Base-by-base conservation (phyloP, 2,329 filamentous ascomycete genomes). In the Emergomyces orientalis region DNA sequence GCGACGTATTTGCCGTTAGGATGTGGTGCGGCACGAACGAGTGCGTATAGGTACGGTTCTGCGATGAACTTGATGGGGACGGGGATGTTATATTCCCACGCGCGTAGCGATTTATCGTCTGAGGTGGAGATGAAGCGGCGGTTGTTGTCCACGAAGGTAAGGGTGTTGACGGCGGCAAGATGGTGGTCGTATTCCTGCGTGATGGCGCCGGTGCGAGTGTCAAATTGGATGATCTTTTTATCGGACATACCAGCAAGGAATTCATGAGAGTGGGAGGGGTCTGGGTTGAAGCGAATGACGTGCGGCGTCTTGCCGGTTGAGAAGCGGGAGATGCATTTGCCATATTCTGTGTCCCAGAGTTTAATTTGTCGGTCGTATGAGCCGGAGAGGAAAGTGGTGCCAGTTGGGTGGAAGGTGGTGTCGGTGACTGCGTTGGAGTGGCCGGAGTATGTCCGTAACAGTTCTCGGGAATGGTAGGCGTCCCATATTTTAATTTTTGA, bases 171-270 rank as follows among this genome's bases (percentile, higher is more conserved):
- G 30, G 94, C 91, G n/a, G 91, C 94, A 65, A 99, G 80, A 75
- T 99, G 94, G 76, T 99, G 94, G 73, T 99, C 93, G 78, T 99
- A 99, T 79, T 97, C 94, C 73, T 99, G 95, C 14, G 96, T 89
- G 63, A 94, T 83, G 70, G 95, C 86, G 68, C 85, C 86, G 7
- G 87, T 86, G 34, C 95, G 85, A 1, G 87, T 92, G 76, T 99
- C 94, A 76, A 95, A 99, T 73, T 99, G 94, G 51, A 99, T 84
- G 69, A 99, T 99, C 81, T 97, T 97, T 81, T 99, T 99, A 77
- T 99, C 93, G 45, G 90, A 94, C 90, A 97, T 95, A 71, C 94
- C 94, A 1, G 91, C 92, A 62, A 99, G 78, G 76, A 99, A 99
- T 75, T 97, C 93, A 73, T 94, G 88, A 9, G 87, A 85, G 67